Evolutionary conservation across 2,329 filamentous ascomycete species (phyloP), one percentile per base, ranked within the genome.

Genomic region (Fusarium hostae): DNA sequence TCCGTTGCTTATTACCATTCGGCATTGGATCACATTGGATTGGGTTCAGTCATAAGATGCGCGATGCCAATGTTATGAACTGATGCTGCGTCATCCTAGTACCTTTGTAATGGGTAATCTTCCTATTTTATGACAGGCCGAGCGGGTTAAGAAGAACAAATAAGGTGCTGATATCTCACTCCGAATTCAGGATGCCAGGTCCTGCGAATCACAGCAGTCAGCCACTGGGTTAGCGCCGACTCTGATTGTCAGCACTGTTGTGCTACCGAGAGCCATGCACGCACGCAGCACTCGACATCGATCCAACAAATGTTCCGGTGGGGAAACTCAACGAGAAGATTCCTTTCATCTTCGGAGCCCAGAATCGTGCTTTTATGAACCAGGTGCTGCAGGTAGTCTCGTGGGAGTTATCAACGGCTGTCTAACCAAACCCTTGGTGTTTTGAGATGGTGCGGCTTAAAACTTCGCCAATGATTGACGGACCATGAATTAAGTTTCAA

Each of bases 381-480:
- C 12, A 7, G 13, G 34, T 16, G 34, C 7, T 9, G 22, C 11
- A 20, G 16, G 5, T 45, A 15, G 3, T n/a, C 9, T 5, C 9
- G 44, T 4, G 30, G 22, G 10, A 18, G 30, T 20, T 1, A 4
- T 48, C 22, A 15, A 10, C 16, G 30, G 3, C 10, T 9, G 30
- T 35, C 5, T 0, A 12, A 20, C n/a, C n/a, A n/a, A 35, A 8
- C 0, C 3, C 7, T 9, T 5, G 3, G 9, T 12, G 6, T 2
- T 2, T 11, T 35, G 22, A 20, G 22, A 10, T 7, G 3, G 3
- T 16, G 13, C 5, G 34, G 34, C 50, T 39, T n/a, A 12, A 28
- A n/a, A 9, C 1, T 9, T 39, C 9, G 1, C 2, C 5, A 0
- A 28, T n/a, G 34, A 12, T 18, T 26, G 18, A 28, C 3, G 2